A percentile compares a stretch with the other conserved stretches of the same genome.
Conservation (phyloP, 2,329 filamentous ascomycete genomes). For the Penicillium sp. region DNA sequence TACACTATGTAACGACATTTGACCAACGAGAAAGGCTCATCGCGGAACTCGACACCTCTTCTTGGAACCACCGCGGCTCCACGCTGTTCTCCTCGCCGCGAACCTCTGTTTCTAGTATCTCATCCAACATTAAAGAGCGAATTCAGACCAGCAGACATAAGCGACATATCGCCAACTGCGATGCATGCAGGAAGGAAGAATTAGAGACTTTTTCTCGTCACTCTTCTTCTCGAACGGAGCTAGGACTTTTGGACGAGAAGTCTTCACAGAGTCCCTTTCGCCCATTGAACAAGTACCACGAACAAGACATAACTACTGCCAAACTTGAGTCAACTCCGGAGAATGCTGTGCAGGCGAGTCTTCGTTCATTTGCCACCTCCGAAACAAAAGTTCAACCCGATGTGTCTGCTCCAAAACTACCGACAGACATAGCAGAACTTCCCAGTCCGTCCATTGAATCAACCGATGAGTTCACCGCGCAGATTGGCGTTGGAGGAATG, state of each 20-base stretch:
- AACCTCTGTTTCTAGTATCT: constrained; percentile 19
- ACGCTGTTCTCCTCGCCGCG: constrained; percentile 22
- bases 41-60: constrained; percentile 37
- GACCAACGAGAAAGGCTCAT: constrained; percentile 32
- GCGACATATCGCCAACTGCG: constrained; percentile 51
- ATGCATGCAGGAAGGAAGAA: constrained; percentile 48
- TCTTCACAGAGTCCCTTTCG: background rate
- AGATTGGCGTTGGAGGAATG: constrained; percentile 64
- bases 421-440: background rate
- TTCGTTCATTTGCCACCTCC: background rate
- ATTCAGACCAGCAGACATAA: constrained; percentile 22
- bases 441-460: constrained; percentile 3
- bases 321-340: background rate
- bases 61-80: constrained; percentile 31
- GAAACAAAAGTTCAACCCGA: constrained; percentile 2
- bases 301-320: background rate
- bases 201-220: constrained; percentile 21
- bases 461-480: constrained; percentile 26
- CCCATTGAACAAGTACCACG: background rate
- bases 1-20: constrained; percentile 44
- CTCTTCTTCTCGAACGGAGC: constrained; percentile 14
- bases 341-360: background rate
- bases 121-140: constrained; percentile 21
- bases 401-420: background rate
- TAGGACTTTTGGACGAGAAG: constrained; percentile 15